These are phyloP conservation scores for Moricandia arvensis DNA, from an alignment of 345 rosid species.

Conservation along the genomic window DNA sequence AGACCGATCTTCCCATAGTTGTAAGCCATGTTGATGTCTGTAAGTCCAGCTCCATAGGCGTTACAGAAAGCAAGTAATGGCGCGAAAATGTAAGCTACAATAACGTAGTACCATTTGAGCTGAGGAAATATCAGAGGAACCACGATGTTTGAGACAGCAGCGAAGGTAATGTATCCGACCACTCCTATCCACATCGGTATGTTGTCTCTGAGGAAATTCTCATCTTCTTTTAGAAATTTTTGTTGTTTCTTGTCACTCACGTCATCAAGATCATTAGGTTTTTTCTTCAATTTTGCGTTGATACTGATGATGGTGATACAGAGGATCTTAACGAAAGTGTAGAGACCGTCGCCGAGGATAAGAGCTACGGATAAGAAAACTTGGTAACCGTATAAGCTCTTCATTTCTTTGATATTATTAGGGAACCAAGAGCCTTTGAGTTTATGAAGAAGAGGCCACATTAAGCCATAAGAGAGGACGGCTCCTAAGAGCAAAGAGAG, in stretches of 20 bases:
- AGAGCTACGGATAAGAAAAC: slow-evolving; percentile 84
- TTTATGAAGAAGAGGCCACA: slow-evolving; percentile 85
- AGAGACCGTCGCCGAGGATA: slow-evolving; percentile 91
- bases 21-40: slow-evolving; percentile 95
- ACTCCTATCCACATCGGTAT: slow-evolving; percentile 79
- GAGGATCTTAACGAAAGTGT: slow-evolving; percentile 72
- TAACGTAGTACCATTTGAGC: slow-evolving; percentile 83
- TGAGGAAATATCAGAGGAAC: slow-evolving; percentile 85
- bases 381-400: slow-evolving; percentile 87
- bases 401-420: slow-evolving; percentile 65
- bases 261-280: slow-evolving; percentile 21
- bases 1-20: slow-evolving; percentile 94
- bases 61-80: slow-evolving; percentile 92
- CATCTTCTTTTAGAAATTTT: slow-evolving; percentile 53
- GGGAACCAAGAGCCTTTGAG: slow-evolving; percentile 86
- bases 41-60: slow-evolving; percentile 92
- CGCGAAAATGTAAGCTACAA: slow-evolving; percentile 73
- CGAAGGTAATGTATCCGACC: slow-evolving; percentile 54
- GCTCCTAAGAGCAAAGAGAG: slow-evolving; percentile 84
- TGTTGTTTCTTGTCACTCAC: slow-evolving; percentile 28
- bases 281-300: slow-evolving; percentile 47
- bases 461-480: slow-evolving; percentile 67
- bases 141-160: slow-evolving; percentile 54
- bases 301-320: slow-evolving; percentile 49
- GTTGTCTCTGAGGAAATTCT: slow-evolving; percentile 60